Conservation (phyloP, 208 protist genomes). For the Wallacemonas sp. region DNA sequence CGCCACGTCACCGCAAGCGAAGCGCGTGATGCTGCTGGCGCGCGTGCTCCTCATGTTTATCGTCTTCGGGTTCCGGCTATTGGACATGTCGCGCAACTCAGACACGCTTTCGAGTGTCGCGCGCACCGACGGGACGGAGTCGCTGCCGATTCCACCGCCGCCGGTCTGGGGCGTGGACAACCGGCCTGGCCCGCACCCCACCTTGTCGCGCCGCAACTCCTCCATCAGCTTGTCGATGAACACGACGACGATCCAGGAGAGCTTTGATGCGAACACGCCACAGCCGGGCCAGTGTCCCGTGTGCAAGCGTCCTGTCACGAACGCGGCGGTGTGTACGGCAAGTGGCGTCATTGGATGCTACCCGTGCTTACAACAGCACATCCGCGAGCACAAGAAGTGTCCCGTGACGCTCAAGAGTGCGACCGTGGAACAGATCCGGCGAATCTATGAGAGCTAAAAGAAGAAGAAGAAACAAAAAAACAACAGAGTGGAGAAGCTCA, state of each 20-base stretch:
- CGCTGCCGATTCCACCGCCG: conserved; percentile 63
- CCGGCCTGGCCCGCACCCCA: conserved; percentile 4
- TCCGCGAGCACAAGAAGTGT: conserved; percentile 51
- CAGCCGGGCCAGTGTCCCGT: conserved; percentile 67
- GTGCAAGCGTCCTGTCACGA: conserved; percentile 54
- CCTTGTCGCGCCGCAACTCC: not conserved
- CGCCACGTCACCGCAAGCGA: conserved; percentile 33
- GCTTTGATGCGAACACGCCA: conserved; percentile 16
- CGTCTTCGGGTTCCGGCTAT: conserved; percentile 63
- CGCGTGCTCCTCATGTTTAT: conserved; percentile 64
- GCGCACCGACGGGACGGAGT: conserved; percentile 13
- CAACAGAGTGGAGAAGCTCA: not conserved
- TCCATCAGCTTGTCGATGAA: conserved; percentile 1
- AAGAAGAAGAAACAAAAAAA: conserved; percentile 17
- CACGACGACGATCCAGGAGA: conserved; percentile 1
- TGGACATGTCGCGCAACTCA: conserved; percentile 50
- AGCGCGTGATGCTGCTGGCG: conserved; percentile 48
- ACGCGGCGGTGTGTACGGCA: conserved; percentile 60
- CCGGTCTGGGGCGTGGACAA: conserved; percentile 63
- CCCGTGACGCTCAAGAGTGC: conserved; percentile 55
- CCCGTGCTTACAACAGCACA: conserved; percentile 59
- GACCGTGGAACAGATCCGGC: conserved; percentile 62
- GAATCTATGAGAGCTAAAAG: conserved; percentile 73
- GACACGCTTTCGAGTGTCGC: conserved; percentile 17
- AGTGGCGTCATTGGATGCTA: conserved; percentile 85